phyloP scores from a whole-genome alignment of 116 monocot genomes.

The Posidonia oceanica region DNA sequence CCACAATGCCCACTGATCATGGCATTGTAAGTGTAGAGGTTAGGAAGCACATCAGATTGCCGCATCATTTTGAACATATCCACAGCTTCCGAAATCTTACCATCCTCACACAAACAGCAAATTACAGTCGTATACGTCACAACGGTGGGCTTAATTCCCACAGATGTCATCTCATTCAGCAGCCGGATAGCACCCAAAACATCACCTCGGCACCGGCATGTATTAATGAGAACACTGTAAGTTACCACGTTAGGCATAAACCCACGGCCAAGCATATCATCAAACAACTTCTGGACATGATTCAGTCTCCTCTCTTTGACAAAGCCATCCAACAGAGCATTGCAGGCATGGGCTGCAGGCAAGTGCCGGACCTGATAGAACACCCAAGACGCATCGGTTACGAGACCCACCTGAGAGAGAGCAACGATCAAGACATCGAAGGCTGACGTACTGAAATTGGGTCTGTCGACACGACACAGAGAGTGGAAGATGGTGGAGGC shows the following conservation, averaged over 20 bases:
- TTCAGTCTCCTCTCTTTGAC: constrained; percentile 2
- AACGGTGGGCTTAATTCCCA: constrained; percentile 16
- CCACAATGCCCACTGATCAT: constrained; percentile 19
- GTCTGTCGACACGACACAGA: neutral
- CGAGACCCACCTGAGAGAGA: constrained; percentile 1
- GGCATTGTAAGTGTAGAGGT: constrained; percentile 26
- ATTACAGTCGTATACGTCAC: constrained; percentile 29
- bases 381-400: constrained; percentile 12
- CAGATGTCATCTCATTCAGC: constrained; percentile 16
- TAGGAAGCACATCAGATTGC: constrained; percentile 14
- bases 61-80: constrained; percentile 12
- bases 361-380: constrained; percentile 4
- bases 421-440: constrained; percentile 9
- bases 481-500: neutral
- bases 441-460: neutral
- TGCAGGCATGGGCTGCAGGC: constrained; percentile 21
- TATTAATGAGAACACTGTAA: constrained; percentile 25
- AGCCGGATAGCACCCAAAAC: constrained; percentile 9
- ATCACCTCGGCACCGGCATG: constrained; percentile 14
- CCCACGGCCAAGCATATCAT: constrained; percentile 17
- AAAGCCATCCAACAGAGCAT: constrained; percentile 10
- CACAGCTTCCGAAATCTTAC: constrained; percentile 9
- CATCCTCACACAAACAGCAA: constrained; percentile 25
- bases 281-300: constrained; percentile 18
- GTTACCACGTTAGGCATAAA: constrained; percentile 23